These are phyloP conservation scores for Thinopyrum elongatum DNA, from an alignment of 176 grass and related monocot genomes.

Conservation along the genomic window DNA sequence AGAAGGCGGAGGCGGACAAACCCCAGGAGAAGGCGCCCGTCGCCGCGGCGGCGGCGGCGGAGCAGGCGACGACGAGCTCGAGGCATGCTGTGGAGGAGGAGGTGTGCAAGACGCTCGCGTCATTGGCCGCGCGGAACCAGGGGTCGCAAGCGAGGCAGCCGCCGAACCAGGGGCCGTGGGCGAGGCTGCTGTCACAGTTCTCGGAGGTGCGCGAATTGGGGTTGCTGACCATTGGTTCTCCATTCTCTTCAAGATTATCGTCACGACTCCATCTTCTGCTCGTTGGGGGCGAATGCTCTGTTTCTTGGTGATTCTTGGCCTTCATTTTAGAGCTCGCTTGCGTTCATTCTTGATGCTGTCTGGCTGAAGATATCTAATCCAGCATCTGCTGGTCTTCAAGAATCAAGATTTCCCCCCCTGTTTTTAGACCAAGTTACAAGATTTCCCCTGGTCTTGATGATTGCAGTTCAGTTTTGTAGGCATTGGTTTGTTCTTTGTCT, in stretches of 20 bases:
- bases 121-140: not conserved
- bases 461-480: too few species aligned
- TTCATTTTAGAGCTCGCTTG: not conserved
- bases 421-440: too few species aligned
- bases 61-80: not conserved
- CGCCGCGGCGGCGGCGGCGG: not conserved
- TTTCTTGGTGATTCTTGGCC: not conserved
- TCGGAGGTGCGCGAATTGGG: constrained; percentile 34
- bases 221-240: not conserved
- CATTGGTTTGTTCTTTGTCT: too few species aligned
- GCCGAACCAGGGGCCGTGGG: constrained; percentile 35
- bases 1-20: not conserved
- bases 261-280: too few species aligned
- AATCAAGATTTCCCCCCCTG: too few species aligned
- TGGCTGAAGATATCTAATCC: too few species aligned
- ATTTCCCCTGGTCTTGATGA: too few species aligned
- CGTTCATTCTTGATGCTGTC: too few species aligned
- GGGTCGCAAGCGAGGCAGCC: not conserved
- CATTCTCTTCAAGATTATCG: constrained; percentile 1
- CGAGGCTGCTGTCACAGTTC: constrained; percentile 52
- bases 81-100: not conserved
- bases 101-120: not conserved
- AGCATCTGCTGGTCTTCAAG: too few species aligned
- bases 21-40: not conserved
- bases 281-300: not conserved